Base-by-base conservation (phyloP, 2,329 filamentous ascomycete species). In the Botrytis porri region DNA sequence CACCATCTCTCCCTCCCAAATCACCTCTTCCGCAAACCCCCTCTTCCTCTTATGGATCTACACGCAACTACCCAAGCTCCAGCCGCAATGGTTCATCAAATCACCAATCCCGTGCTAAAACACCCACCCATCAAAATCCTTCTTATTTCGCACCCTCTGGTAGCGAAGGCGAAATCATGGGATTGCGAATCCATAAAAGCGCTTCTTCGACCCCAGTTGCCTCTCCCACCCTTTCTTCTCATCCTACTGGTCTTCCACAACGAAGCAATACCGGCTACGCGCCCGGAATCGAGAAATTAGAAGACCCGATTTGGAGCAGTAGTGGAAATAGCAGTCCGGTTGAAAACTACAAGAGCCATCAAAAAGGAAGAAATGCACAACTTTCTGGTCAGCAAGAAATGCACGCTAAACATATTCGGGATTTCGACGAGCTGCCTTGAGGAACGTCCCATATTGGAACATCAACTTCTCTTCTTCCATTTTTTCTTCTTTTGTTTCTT, bases 391-490 rank as follows among this genome's bases (percentile, higher is more conserved):
- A 67, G 35, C 65, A 54, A 18, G 6, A 20, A 0, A 22, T 45
- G 39, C 54, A 60, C 3, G 67, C 67, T 67, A 41, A 41, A 18
- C 63, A 67, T 3, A 72, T 72, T 67, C 32, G 54, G 2, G 70
- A 72, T 72, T 72, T 72, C 29, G 70, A 72, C 29, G 62, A 60
- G 37, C 37, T 35, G 25, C 16, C 14, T 12, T 72, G 60, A 54
- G 29, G 25, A n/a, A 14, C 14, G n/a, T 22, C 22, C 4, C 25
- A 6, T 8, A 41, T 16, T 4, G 4, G 5, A 32, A 45, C 8
- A 12, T 45, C 16, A 63, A 32, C 22, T 63, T 29, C 5, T 10
- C 4, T 63, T 29, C 12, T 39, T n/a, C 29, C 25, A 43, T 20
- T n/a, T 1, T n/a, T 41, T 62, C 39, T 43, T 20, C 29, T n/a